A percentile compares a stretch with the other conserved stretches of the same genome.
phyloP scores from a whole-genome alignment of 352 stramenopile species.

The Proteromonas lacertae region DNA sequence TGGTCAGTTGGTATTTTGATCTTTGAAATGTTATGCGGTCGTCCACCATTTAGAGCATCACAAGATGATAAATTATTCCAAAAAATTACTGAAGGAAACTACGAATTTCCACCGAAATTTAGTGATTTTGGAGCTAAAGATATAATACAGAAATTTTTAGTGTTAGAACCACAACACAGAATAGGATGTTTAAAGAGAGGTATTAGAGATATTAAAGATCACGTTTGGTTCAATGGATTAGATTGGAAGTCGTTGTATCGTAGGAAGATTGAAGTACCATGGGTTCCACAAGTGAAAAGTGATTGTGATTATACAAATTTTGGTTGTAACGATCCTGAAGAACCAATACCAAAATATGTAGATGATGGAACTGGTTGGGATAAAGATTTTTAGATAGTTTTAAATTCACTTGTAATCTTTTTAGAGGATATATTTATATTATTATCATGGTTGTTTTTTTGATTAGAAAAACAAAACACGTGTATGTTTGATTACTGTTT shows the following conservation, averaged over 20 bases:
- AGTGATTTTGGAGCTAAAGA: constrained; percentile 17
- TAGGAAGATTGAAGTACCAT: constrained; percentile 31
- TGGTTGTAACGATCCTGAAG: constrained; percentile 29
- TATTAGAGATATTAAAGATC: constrained; percentile 30
- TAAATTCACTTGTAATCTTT: no score
- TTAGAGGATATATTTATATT: no score
- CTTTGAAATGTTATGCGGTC: neutral
- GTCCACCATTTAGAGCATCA: constrained; percentile 41
- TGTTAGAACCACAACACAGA: constrained; percentile 31
- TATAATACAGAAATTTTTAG: constrained; percentile 45
- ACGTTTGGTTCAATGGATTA: constrained; percentile 46
- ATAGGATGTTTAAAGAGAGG: constrained; percentile 43
- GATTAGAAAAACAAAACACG: no score
- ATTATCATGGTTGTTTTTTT: no score
- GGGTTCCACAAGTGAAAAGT: constrained; percentile 28
- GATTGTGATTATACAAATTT: constrained; percentile 34
- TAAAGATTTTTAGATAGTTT: neutral
- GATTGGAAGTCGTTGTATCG: constrained; percentile 33
- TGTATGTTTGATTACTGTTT: no score
- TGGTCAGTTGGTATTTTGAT: constrained; percentile 21
- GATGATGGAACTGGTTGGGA: constrained; percentile 1
- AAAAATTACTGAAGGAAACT: constrained; percentile 44
- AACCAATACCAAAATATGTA: constrained; percentile 9
- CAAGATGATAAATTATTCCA: constrained; percentile 61
- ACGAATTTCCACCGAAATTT: constrained; percentile 35